Conservation (phyloP, 2,329 filamentous ascomycete genomes). For the Cercospora sp. region DNA sequence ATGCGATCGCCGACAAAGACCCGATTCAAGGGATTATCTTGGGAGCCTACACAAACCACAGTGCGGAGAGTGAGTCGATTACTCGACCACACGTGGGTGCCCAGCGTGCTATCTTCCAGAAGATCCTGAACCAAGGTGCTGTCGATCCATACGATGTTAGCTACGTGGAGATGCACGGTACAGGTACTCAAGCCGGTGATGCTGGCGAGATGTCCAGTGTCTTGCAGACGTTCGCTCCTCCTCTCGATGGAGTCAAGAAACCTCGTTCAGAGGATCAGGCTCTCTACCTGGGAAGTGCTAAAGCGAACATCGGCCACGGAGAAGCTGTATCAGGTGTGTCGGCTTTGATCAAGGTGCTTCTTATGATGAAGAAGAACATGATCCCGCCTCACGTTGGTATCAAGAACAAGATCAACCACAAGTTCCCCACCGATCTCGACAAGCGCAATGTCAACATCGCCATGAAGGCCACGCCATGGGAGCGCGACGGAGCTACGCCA, state of each 20-base stretch:
- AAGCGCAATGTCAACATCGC: background rate
- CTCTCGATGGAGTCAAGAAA: background rate
- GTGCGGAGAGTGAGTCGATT: slow-evolving; percentile 9
- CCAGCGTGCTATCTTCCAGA: slow-evolving; percentile 13
- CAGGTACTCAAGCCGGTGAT: background rate
- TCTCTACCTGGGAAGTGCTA: background rate
- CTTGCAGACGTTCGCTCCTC: background rate
- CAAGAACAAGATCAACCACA: background rate
- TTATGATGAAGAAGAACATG: background rate
- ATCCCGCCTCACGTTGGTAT: background rate
- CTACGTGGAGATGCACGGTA: background rate
- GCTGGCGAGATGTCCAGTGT: background rate
- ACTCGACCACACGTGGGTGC: slow-evolving; percentile 24
- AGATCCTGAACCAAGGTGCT: slow-evolving; percentile 9
- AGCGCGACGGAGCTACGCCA: background rate
- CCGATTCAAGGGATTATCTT: background rate
- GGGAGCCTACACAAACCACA: background rate
- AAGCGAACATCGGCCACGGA: background rate
- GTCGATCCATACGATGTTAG: slow-evolving; percentile 11
- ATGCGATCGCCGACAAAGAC: background rate
- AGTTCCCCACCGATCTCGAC: background rate
- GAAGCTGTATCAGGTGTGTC: background rate
- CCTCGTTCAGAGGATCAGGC: background rate
- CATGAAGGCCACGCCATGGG: background rate
- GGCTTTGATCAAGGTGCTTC: background rate